phyloP scores from a whole-genome alignment of 2,329 filamentous ascomycete genomes.

The Sporothrix protearum region DNA sequence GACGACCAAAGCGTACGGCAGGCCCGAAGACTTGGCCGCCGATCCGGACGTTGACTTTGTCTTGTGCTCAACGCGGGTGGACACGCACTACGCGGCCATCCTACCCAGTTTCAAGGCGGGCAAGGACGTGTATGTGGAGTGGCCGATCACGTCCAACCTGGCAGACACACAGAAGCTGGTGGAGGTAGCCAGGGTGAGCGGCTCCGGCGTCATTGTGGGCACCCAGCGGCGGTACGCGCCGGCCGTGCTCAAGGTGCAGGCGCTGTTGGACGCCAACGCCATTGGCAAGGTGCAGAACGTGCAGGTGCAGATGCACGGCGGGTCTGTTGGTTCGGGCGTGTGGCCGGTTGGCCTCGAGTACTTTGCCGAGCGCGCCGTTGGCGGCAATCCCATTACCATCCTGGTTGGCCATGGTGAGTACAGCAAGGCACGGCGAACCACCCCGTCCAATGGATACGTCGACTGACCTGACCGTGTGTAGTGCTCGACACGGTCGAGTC shows the following conservation, averaged over 20 bases:
- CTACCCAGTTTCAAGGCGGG: slow-evolving; percentile 49
- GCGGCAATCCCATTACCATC: slow-evolving; percentile 45
- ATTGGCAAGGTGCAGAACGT: slow-evolving; percentile 4
- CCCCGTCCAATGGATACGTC: background rate
- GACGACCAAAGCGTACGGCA: slow-evolving; percentile 28
- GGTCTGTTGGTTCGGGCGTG: slow-evolving; percentile 31
- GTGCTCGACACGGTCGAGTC: background rate
- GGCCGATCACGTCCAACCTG: slow-evolving; percentile 51
- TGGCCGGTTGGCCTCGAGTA: slow-evolving; percentile 43
- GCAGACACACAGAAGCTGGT: slow-evolving; percentile 41
- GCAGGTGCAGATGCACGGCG: background rate
- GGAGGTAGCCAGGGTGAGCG: background rate
- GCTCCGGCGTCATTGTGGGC: background rate
- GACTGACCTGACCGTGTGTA: background rate
- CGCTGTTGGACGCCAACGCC: background rate
- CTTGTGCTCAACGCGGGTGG: slow-evolving; percentile 52
- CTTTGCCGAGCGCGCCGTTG: slow-evolving; percentile 46
- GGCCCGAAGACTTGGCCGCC: slow-evolving; percentile 45
- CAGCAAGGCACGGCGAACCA: background rate
- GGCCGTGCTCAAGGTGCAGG: background rate
- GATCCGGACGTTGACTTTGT: slow-evolving; percentile 53
- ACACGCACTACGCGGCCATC: slow-evolving; percentile 47
- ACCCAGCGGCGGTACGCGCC: background rate
- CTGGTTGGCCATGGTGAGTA: slow-evolving; percentile 40
- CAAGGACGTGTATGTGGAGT: slow-evolving; percentile 55